phyloP scores from a whole-genome alignment of 306 rosid species.

The Inga oerstediana region DNA sequence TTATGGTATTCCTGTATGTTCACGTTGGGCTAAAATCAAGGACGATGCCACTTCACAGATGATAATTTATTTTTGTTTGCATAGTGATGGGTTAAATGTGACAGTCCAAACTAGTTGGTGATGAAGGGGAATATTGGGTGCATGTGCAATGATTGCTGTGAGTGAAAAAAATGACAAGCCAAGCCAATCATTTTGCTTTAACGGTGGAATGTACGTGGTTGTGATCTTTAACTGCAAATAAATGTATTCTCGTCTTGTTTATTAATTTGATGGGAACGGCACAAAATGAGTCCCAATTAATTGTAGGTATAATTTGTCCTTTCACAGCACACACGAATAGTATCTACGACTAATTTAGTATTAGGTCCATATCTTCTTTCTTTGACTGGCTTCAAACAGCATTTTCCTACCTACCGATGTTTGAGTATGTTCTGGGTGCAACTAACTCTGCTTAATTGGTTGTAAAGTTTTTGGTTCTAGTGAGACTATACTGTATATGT shows the following conservation, averaged over 20 bases:
- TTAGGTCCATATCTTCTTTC: neutral
- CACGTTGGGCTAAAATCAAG: neutral
- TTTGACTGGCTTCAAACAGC: conserved; percentile 5
- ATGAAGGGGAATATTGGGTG: conserved; percentile 49
- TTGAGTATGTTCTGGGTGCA: neutral
- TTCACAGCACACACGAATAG: conserved; percentile 28
- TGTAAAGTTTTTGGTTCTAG: neutral
- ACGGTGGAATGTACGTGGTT: conserved; percentile 44
- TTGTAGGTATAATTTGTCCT: conserved; percentile 47
- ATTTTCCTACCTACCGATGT: neutral
- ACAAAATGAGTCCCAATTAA: conserved; percentile 21
- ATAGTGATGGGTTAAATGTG: neutral
- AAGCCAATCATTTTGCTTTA: conserved; percentile 50
- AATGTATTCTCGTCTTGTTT: neutral
- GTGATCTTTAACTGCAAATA: conserved; percentile 27
- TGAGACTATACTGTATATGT: neutral
- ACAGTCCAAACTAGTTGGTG: conserved; percentile 6
- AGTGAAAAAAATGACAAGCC: conserved; percentile 42
- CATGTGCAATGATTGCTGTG: conserved; percentile 71
- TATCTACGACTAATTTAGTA: conserved; percentile 31
- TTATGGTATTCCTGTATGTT: conserved; percentile 12
- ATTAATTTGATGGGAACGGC: neutral
- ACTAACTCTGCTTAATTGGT: neutral
- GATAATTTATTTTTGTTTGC: neutral
- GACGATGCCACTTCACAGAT: neutral